Percentiles rank a stretch among this genome's conserved stretches.
phyloP scores from a whole-genome alignment of 2,329 filamentous ascomycete genomes.

The Orbilia blumenaviensis region DNA sequence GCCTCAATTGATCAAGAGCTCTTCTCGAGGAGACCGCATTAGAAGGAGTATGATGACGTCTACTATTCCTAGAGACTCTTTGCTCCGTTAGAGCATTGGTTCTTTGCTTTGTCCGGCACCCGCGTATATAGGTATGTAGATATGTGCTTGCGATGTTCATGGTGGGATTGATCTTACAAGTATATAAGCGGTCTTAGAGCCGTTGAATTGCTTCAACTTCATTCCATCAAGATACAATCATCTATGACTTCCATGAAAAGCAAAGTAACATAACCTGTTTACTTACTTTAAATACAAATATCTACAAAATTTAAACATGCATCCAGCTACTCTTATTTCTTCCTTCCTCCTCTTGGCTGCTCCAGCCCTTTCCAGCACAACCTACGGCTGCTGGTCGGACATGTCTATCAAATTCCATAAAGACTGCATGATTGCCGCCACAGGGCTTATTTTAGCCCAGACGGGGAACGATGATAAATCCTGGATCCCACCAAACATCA shows the following conservation, averaged over 20 bases:
- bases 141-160: too few relatives aligned
- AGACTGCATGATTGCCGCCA: conserved; percentile 4
- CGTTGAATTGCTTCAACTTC: too few relatives aligned
- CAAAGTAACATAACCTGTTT: too few relatives aligned
- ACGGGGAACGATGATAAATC: conserved; percentile 14
- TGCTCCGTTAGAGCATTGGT: too few relatives aligned
- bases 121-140: too few relatives aligned
- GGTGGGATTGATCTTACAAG: too few relatives aligned
- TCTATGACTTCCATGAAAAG: background rate
- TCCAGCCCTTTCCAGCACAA: conserved; percentile 11
- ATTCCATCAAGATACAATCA: background rate
- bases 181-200: too few relatives aligned
- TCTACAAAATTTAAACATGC: background rate
- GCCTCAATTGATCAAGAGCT: too few relatives aligned
- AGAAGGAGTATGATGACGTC: too few relatives aligned
- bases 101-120: too few relatives aligned
- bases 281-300: background rate
- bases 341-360: background rate
- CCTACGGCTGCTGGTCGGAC: conserved; percentile 32
- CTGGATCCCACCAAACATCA: conserved; percentile 16
- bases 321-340: background rate
- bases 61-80: too few relatives aligned
- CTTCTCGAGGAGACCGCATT: too few relatives aligned
- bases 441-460: background rate
- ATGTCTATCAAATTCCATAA: conserved; percentile 16